Evolutionary conservation across 148 eudicot genomes (phyloP).

Genomic region (Chenopodium quinoa): DNA sequence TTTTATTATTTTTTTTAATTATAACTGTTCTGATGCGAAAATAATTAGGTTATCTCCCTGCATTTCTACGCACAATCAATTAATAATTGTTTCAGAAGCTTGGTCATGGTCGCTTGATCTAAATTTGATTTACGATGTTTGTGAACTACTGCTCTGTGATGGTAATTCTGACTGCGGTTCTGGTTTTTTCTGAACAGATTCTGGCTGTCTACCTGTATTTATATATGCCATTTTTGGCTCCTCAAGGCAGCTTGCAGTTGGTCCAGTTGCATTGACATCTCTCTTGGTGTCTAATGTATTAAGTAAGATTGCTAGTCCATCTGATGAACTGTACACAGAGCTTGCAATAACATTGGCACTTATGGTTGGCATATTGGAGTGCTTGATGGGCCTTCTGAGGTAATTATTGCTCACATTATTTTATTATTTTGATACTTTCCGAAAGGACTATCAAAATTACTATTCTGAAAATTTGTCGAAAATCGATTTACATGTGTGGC

Average conservation of each 20-base stretch:
- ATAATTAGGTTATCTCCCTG: not conserved
- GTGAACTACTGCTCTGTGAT: not conserved
- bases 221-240: conserved; percentile 95
- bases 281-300: conserved; percentile 86
- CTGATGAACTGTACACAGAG: conserved; percentile 78
- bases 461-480: not conserved
- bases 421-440: not conserved
- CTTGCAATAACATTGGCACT: conserved; percentile 92
- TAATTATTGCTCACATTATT: conserved; percentile 23
- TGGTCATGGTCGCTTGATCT: not conserved
- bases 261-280: conserved; percentile 97
- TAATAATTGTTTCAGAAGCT: not conserved
- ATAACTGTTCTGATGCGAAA: not conserved
- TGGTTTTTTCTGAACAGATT: conserved; percentile 52
- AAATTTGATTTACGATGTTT: conserved; percentile 4
- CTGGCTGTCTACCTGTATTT: conserved; percentile 87
- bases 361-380: conserved; percentile 93
- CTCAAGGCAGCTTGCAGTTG: conserved; percentile 97
- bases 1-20: too few species aligned
- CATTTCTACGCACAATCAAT: not conserved
- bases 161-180: conserved; percentile 18
- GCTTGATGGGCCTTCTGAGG: conserved; percentile 93
- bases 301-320: conserved; percentile 64
- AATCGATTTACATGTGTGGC: not conserved
- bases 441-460: not conserved